Evolutionary conservation across 2,329 filamentous ascomycete species (phyloP).

Genomic region (Aspergillus sp.): DNA sequence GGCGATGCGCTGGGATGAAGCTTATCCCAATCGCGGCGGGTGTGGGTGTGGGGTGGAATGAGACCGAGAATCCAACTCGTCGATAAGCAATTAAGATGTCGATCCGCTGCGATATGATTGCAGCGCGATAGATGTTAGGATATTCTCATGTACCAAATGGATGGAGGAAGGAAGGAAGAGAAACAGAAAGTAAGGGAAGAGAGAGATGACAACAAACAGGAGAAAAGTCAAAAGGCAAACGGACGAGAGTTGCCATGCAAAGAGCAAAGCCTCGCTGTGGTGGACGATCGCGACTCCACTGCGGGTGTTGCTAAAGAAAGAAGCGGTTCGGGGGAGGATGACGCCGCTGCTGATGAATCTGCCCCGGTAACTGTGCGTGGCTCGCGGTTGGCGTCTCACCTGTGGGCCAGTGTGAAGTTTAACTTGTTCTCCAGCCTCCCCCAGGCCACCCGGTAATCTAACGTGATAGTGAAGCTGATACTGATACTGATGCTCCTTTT

Average conservation of each 20-base stretch:
- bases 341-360: slow-evolving; percentile 7
- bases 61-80: background rate
- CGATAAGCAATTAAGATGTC: background rate
- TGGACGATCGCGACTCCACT: slow-evolving; percentile 20
- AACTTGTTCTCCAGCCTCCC: background rate
- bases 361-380: background rate
- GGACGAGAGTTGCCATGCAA: background rate
- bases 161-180: background rate
- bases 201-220: slow-evolving; percentile 8
- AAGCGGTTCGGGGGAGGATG: slow-evolving; percentile 8
- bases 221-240: background rate
- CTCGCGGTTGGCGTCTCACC: background rate
- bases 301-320: slow-evolving; percentile 28
- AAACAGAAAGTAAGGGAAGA: background rate
- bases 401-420: background rate
- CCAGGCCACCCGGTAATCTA: background rate
- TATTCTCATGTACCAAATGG: background rate
- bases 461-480: background rate
- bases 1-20: slow-evolving; percentile 2
- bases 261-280: slow-evolving; percentile 18
- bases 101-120: background rate
- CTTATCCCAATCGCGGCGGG: background rate
- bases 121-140: background rate
- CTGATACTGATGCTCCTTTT: background rate
- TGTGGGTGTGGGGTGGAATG: background rate